Base-by-base conservation (phyloP, 108 stramenopile genomes). In the Chaetoceros tenuissimus region DNA sequence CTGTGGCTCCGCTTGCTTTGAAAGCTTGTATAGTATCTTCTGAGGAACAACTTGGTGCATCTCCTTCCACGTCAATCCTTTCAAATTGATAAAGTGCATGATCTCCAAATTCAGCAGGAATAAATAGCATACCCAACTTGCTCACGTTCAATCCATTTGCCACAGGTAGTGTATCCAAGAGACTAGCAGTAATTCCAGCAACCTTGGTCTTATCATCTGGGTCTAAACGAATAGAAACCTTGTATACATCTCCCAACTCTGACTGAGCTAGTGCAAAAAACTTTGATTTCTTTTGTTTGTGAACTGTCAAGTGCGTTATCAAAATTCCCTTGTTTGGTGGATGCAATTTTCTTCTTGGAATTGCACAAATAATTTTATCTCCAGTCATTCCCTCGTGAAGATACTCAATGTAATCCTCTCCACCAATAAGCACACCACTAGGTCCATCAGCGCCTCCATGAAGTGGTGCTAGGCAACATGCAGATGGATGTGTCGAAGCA, bases 191-290 rank as follows among this genome's bases (percentile, higher is more conserved):
- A 48, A 93, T 71, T 7, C 71, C 79, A 0, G 31, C 46, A 3
- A 90, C 88, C 16, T 56, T 58, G 25, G 70, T 71, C 56, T 71
- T 80, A 43, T 70, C 74, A 7, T 79, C 71, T 40, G 75, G 61
- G 34, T 86, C 67, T 57, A 92, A 17, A 27, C 67, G 70, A 45
- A 94, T 31, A 19, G 83, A 74, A 22, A 98, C 74, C 74, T 97
- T 98, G 85, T 93, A 98, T 18, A 97, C 69, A 78, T 99, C 98
- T 3, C 98, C 97, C 57, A 88, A 65, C 78, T 99, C 98, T 23
- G 87, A 80, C 66, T 99, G 98, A 17, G 89, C 79, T 44, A 99
- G 46, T 23, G 85, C 91, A 84, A 98, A 99, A 67, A 95, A 94
- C 52, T 94, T 87, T 46, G 84, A 73, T 58, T 87, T 90, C 57